Evolutionary conservation across 345 rosid genomes (phyloP), one percentile per base, ranked within the genome.

Genomic region (Rhodomyrtus tomentosa): DNA sequence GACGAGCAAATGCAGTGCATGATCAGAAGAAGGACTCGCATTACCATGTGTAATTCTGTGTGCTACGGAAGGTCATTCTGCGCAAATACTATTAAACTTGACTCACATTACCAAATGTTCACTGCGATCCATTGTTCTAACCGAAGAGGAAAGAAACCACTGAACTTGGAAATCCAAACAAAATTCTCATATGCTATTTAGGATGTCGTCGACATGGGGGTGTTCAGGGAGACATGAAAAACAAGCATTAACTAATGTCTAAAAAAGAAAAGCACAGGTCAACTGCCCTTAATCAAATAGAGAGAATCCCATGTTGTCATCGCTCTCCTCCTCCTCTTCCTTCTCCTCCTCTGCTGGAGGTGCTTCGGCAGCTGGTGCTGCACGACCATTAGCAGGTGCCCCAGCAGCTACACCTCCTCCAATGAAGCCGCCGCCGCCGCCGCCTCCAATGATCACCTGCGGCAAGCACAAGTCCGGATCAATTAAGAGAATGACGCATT

Each of bases 251-350:
- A 49, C 51, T 25, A 42, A 48, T 27, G 80, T 42, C 13, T 2
- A 11, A 21, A 56, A 45, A 22, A 54, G 10, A 0, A 2, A 36
- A 84, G 62, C 68, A 15, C 72, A 84, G 38, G 56, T 27, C 29
- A 24, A 83, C 50, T 15, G 25, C 48, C 27, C 86, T n/a, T 91
- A 94, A 87, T 92, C 95, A 42, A 94, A 94, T 83, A 94, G 90
- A 27, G 92, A 90, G 90, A 94, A 93, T 82, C 96, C 95, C 90
- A 93, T 92, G 83, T 94, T 94, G 0, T 91, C 96, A 6, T 94
- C 94, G 59, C 91, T 91, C 82, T 94, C 96, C 52, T 91, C 93
- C 20, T 88, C 90, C 84, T 91, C 93, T 89, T 93, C 92, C 90
- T 93, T 88, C 90, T 93, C 90, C 90, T 91, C 90, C 80, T 93